Percentiles rank a stretch among this genome's conserved stretches.
Conservation (phyloP, 345 rosid genomes). For the Capsella bursapastoris region DNA sequence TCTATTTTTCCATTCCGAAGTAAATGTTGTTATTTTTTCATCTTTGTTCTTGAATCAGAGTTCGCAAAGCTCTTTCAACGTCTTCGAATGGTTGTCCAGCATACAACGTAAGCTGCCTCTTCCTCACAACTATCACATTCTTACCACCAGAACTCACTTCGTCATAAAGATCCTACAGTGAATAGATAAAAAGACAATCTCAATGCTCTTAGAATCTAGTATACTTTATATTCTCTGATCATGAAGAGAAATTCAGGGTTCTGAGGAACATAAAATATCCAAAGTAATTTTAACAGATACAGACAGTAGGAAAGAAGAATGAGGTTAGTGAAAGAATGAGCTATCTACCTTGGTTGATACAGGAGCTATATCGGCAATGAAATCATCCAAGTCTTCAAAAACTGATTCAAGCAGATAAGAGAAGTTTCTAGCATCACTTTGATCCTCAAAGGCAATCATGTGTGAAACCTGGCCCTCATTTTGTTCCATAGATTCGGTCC, state of each 20-base stretch:
- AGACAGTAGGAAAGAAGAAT: not conserved
- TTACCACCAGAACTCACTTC: constrained; percentile 52
- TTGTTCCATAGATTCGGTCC: constrained; percentile 40
- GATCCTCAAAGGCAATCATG: constrained; percentile 76
- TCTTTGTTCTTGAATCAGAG: constrained; percentile 52
- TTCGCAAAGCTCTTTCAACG: constrained; percentile 66
- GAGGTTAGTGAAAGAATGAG: not conserved
- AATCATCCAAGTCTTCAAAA: constrained; percentile 74
- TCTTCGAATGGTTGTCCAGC: constrained; percentile 78
- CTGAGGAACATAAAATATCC: not conserved
- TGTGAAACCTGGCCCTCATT: constrained; percentile 45
- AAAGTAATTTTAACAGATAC: not conserved
- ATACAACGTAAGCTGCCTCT: constrained; percentile 73
- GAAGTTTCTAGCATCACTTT: constrained; percentile 77
- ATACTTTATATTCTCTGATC: not conserved
- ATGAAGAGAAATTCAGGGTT: not conserved
- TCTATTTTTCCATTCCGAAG: constrained; percentile 21
- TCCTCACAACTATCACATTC: constrained; percentile 69
- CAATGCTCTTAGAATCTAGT: not conserved
- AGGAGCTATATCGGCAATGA: constrained; percentile 66
- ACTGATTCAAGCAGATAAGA: constrained; percentile 66
- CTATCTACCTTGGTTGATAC: constrained; percentile 59
- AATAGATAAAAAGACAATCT: not conserved
- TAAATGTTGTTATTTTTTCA: not conserved
- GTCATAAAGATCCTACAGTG: constrained; percentile 63